Evolutionary conservation across 2,329 filamentous ascomycete species (phyloP).

Genomic region (Parastagonospora avenae): DNA sequence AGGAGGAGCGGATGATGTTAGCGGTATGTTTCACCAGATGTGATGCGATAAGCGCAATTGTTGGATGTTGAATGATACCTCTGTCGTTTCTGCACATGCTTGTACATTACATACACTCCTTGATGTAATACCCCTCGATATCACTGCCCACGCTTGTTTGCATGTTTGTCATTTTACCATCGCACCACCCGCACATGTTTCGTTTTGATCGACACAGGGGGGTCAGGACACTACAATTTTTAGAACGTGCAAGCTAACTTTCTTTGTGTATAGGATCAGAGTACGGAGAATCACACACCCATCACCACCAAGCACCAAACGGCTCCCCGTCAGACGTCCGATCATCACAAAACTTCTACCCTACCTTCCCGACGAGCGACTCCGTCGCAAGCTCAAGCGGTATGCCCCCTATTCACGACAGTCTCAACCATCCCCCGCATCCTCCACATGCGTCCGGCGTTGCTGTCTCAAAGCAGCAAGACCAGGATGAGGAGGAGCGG

Average conservation of each 20-base stretch:
- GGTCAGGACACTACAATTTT: conserved; percentile 20
- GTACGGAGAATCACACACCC: conserved; percentile 65
- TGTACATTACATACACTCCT: conserved; percentile 51
- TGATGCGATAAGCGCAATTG: conserved; percentile 55
- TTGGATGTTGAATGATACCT: conserved; percentile 49
- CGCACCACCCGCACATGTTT: conserved; percentile 30
- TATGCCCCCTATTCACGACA: conserved; percentile 69
- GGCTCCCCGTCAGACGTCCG: conserved; percentile 70
- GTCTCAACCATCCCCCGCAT: conserved; percentile 55
- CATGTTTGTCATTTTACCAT: conserved; percentile 25
- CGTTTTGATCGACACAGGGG: conserved; percentile 26
- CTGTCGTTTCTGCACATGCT: conserved; percentile 48
- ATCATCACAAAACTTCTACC: conserved; percentile 77
- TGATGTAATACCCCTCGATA: conserved; percentile 51
- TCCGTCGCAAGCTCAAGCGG: conserved; percentile 59
- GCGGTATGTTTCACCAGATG: conserved; percentile 98
- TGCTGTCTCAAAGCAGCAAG: conserved; percentile 54
- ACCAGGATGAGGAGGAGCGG: conserved; percentile 61
- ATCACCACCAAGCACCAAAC: conserved; percentile 68
- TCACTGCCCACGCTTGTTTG: conserved; percentile 42
- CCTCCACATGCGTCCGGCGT: conserved; percentile 50
- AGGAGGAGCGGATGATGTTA: conserved; percentile 77
- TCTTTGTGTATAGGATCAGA: conserved; percentile 60
- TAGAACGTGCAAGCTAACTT: conserved; percentile 51
- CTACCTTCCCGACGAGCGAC: conserved; percentile 66